Base-by-base conservation (phyloP, 331 rosid genomes). In the Malus hybrid region DNA sequence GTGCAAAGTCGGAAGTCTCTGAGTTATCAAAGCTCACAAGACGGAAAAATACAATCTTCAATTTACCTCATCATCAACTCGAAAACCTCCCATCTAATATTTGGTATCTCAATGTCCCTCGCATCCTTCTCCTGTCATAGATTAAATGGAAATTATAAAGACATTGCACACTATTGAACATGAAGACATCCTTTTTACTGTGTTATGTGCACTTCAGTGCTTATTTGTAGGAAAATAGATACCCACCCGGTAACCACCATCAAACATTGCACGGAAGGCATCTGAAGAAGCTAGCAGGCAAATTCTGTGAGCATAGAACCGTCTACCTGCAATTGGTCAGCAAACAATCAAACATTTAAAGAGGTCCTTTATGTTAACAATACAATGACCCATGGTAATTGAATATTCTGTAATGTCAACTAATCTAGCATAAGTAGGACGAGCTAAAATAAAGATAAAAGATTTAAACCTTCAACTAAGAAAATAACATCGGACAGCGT, bases 61-160 rank as follows among this genome's bases (percentile, higher is more conserved):
- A 22, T 68, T 53, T 61, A 95, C 97, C 99, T 92, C 99, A 95
- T 95, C 99, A 95, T 95, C 88, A 92, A 83, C 87, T 95, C 93
- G 9, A 95, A 95, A 78, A 95, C 97, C 71, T 89, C 97, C 99
- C 99, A 95, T 89, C 89, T 90, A 79, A 95, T 95, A 82, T 95
- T 92, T 77, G 99, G 99, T 79, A 95, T 95, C 83, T 95, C 99
- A 71, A 95, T 92, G 81, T 95, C 99, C 82, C 91, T 92, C 52
- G 99, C 99, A 83, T 95, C 97, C 90, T 95, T 95, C 78, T 95
- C 99, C 99, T 95, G 96, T 32, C 80, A 87, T 58, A 80, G 22
- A 72, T 72, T 68, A 83, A 68, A 20, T 16, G 28, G 22, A 78
- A 64, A 52, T 44, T 5, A 73, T 61, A 46, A 69, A 19, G 56